phyloP scores from a whole-genome alignment of 163 green algal species.

The Volvox carteri region DNA sequence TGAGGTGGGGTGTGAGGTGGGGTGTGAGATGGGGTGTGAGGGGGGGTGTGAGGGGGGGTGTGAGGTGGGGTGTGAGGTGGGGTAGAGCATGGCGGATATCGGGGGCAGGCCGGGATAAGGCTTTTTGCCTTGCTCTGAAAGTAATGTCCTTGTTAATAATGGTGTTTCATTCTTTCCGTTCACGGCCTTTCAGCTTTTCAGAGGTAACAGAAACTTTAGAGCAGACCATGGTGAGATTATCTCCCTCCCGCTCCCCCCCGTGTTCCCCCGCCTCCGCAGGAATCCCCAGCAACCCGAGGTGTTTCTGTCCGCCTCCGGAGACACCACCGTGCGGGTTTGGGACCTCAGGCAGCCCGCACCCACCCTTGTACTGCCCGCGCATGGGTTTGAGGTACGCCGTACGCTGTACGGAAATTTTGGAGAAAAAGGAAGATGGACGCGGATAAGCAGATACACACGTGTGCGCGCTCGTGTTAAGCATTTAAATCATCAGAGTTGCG shows the following conservation, averaged over 20 bases:
- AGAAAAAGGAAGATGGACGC: too few relatives aligned
- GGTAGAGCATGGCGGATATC: too few relatives aligned
- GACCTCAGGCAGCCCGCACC: constrained; percentile 85
- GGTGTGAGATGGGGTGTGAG: neutral
- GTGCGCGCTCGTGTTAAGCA: too few relatives aligned
- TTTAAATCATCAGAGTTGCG: too few relatives aligned
- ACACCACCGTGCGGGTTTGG: constrained; percentile 94
- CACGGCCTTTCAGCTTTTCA: too few relatives aligned
- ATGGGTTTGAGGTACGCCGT: constrained; percentile 85
- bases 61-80: neutral
- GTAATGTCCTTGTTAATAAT: too few relatives aligned
- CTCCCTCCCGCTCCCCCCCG: neutral
- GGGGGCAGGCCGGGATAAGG: too few relatives aligned
- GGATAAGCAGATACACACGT: too few relatives aligned
- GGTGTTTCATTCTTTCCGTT: too few relatives aligned
- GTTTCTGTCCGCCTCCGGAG: constrained; percentile 94
- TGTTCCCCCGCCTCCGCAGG: constrained; percentile 64
- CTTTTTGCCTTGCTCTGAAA: too few relatives aligned
- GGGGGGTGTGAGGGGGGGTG: neutral
- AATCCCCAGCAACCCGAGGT: constrained; percentile 91
- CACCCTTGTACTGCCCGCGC: constrained; percentile 87
- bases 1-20: neutral
- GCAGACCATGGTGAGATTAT: too few relatives aligned
- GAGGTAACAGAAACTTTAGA: too few relatives aligned
- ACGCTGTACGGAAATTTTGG: neutral